A percentile compares a stretch with the other conserved stretches of the same genome.
These are phyloP conservation scores for Silene coronaria DNA, from an alignment of 179 eudicot species.

Conservation along the genomic window DNA sequence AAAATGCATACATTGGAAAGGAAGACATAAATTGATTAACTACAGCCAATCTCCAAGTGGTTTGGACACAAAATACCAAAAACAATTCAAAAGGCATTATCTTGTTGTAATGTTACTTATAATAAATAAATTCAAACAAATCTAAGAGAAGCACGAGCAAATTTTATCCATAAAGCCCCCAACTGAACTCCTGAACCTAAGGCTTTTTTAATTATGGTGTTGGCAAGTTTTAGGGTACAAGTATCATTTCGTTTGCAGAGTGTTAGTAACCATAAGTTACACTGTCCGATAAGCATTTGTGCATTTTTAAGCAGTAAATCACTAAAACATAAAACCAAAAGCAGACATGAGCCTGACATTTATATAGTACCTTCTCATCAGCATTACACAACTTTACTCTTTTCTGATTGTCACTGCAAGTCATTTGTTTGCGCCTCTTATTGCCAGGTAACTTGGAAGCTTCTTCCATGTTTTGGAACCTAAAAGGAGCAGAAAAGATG, in stretches of 20 bases:
- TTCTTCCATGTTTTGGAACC: conserved; percentile 57
- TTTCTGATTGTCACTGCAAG: conserved; percentile 44
- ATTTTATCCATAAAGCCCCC: not conserved
- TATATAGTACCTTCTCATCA: conserved; percentile 43
- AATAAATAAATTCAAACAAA: not conserved
- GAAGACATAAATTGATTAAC: not conserved
- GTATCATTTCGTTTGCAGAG: not conserved
- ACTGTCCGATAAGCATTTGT: not conserved
- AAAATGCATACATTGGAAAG: not conserved
- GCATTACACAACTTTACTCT: conserved; percentile 41
- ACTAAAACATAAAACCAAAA: conserved; percentile 8
- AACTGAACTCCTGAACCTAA: not conserved
- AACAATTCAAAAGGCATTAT: not conserved
- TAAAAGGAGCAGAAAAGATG: conserved; percentile 9
- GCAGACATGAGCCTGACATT: not conserved
- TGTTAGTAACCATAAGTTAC: not conserved
- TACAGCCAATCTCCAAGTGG: not conserved
- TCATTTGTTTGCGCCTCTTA: conserved; percentile 56
- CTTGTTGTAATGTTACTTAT: not conserved
- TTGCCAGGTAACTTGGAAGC: conserved; percentile 24
- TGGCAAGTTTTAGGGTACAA: not conserved
- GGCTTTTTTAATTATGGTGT: not conserved
- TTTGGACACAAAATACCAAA: not conserved
- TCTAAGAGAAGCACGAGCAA: not conserved
- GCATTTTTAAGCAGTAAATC: not conserved